phyloP scores from a whole-genome alignment of 495 filamentous ascomycete genomes.

The Oidiodendron maius region DNA sequence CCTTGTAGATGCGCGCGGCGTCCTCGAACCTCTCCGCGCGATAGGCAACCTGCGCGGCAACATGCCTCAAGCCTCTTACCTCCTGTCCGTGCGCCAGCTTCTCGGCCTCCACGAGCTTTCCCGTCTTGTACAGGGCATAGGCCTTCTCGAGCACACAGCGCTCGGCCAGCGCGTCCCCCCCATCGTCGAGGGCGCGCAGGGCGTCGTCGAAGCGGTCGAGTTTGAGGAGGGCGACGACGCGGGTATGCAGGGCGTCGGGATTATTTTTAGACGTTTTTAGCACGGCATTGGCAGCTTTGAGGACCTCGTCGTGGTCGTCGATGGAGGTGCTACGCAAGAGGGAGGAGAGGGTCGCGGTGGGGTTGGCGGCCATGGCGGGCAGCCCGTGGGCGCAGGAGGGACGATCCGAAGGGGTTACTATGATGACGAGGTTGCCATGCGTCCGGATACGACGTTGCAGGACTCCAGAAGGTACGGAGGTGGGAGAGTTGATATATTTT shows the following conservation, averaged over 20 bases:
- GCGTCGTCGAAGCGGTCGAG: conserved; percentile 93
- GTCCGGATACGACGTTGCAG: no score
- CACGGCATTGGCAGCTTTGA: conserved; percentile 63
- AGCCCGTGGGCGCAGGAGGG: no score
- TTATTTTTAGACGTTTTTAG: conserved; percentile 60
- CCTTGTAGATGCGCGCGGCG: conserved; percentile 62
- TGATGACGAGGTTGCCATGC: no score
- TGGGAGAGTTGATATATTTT: no score
- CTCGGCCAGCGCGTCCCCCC: conserved; percentile 60
- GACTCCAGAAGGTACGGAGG: no score
- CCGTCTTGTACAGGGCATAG: conserved; percentile 88
- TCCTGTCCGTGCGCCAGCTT: conserved; percentile 29
- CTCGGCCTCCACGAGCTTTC: conserved; percentile 66
- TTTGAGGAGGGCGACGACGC: conserved; percentile 81
- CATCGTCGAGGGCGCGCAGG: conserved; percentile 66
- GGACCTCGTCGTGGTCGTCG: conserved; percentile 68
- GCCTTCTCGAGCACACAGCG: conserved; percentile 71
- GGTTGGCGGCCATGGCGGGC: conserved; percentile 28
- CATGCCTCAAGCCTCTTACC: conserved; percentile 63
- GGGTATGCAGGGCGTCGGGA: conserved; percentile 65
- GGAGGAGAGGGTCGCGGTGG: conserved; percentile 42
- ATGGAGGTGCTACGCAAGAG: conserved; percentile 49
- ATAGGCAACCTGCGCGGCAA: conserved; percentile 87
- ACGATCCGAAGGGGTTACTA: no score
- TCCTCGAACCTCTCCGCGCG: conserved; percentile 74